Conservation (phyloP, 768 basidiomycete genomes). For the Suillus variegatus region DNA sequence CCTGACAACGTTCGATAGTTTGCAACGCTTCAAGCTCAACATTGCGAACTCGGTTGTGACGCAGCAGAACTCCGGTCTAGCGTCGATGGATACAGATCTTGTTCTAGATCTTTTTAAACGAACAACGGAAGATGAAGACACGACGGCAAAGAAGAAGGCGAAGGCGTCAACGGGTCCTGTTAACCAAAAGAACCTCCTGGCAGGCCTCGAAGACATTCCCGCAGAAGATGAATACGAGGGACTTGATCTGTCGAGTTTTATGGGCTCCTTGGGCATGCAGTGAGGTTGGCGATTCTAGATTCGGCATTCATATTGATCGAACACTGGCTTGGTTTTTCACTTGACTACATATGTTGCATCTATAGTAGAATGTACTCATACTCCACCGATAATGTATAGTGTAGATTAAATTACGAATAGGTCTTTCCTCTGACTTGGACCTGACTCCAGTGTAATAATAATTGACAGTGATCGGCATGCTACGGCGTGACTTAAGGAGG, state of each 20-base stretch:
- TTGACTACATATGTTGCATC: constrained; percentile 31
- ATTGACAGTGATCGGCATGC: not conserved
- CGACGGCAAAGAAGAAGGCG: constrained; percentile 47
- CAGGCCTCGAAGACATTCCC: constrained; percentile 90
- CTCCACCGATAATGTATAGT: constrained; percentile 34
- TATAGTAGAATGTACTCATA: constrained; percentile 37
- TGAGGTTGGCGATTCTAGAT: constrained; percentile 21
- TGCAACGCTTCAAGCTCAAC: constrained; percentile 98
- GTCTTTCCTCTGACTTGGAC: not conserved
- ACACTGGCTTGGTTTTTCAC: constrained; percentile 15
- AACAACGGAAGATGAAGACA: constrained; percentile 76
- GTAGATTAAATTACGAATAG: constrained; percentile 22
- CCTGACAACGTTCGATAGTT: constrained; percentile 33
- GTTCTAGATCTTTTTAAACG: constrained; percentile 92
- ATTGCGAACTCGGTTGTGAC: constrained; percentile 97
- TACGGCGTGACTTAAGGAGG: not conserved
- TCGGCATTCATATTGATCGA: constrained; percentile 19
- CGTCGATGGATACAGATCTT: constrained; percentile 96
- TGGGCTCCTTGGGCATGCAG: constrained; percentile 72
- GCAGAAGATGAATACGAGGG: constrained; percentile 91
- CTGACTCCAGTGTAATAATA: not conserved
- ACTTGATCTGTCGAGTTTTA: constrained; percentile 83
- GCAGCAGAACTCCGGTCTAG: constrained; percentile 92
- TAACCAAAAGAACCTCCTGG: constrained; percentile 81
- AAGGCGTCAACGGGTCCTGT: constrained; percentile 57